phyloP scores from a whole-genome alignment of 169 alveolate species.

The Cyclospora cayetanensis region DNA sequence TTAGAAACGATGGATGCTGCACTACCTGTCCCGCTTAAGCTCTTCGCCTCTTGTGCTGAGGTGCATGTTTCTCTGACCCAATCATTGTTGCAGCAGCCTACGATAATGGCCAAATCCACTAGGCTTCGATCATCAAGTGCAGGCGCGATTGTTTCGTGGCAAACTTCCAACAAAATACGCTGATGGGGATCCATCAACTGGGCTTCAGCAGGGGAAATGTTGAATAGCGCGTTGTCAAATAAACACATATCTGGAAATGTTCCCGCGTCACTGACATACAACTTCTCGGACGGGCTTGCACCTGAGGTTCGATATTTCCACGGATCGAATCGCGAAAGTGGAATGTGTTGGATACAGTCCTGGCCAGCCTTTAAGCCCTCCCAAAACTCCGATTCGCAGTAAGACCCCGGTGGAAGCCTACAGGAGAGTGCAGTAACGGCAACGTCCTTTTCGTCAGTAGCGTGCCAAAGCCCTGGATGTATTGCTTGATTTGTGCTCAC shows the following conservation, averaged over 20 bases:
- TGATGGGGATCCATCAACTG: slow-evolving; percentile 81
- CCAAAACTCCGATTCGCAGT: slow-evolving; percentile 71
- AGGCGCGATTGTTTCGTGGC: slow-evolving; percentile 70
- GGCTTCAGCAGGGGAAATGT: slow-evolving; percentile 76
- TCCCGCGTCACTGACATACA: slow-evolving; percentile 75
- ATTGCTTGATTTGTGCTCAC: not conserved
- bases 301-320: slow-evolving; percentile 63
- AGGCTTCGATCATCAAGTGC: not conserved
- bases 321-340: slow-evolving; percentile 76
- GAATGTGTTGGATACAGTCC: slow-evolving; percentile 76
- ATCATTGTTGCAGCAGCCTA: slow-evolving; percentile 80
- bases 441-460: slow-evolving; percentile 15
- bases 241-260: slow-evolving; percentile 67
- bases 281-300: slow-evolving; percentile 57
- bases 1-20: slow-evolving; percentile 79
- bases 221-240: slow-evolving; percentile 74
- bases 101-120: slow-evolving; percentile 70
- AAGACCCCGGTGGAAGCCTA: slow-evolving; percentile 75
- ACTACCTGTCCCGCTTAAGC: slow-evolving; percentile 75
- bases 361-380: slow-evolving; percentile 56
- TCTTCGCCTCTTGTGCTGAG: slow-evolving; percentile 8
- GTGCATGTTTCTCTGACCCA: slow-evolving; percentile 72
- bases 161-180: slow-evolving; percentile 78
- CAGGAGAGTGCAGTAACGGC: slow-evolving; percentile 75
- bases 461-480: not conserved